Conservation (phyloP, 2,329 filamentous ascomycete species). For the Triangularia verruculosa region DNA sequence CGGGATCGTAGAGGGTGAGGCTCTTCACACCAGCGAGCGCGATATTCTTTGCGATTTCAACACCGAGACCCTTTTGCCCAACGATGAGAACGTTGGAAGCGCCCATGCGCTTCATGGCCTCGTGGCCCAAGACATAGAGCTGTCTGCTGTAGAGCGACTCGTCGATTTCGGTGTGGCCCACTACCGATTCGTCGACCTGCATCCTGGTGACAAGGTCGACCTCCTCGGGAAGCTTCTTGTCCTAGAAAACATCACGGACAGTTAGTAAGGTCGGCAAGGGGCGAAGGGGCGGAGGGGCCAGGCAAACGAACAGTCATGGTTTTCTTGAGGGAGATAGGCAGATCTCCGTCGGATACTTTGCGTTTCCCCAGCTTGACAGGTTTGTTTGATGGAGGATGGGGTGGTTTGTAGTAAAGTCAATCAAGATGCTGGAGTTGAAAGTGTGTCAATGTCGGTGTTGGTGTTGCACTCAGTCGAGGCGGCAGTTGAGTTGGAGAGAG, state of each 20-base stretch:
- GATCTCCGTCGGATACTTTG: constrained; percentile 61
- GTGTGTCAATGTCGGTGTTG: not conserved
- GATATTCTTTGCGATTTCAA: constrained; percentile 98
- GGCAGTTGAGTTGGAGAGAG: constrained; percentile 3
- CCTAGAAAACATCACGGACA: constrained; percentile 35
- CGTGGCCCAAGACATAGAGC: constrained; percentile 68
- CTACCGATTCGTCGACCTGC: constrained; percentile 61
- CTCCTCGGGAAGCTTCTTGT: constrained; percentile 50
- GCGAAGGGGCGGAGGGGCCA: no score
- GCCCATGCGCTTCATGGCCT: constrained; percentile 98
- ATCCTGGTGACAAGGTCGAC: constrained; percentile 62
- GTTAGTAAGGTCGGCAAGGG: not conserved
- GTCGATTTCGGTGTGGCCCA: constrained; percentile 59
- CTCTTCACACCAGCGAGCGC: constrained; percentile 98
- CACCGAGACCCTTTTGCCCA: constrained; percentile 88
- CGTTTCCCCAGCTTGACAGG: constrained; percentile 62
- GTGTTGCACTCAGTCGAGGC: not conserved
- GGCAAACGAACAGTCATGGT: constrained; percentile 56
- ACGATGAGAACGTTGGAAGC: constrained; percentile 91
- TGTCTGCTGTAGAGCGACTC: constrained; percentile 72
- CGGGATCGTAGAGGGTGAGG: constrained; percentile 86
- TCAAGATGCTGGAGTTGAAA: not conserved
- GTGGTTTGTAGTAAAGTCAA: constrained; percentile 2
- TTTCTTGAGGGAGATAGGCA: constrained; percentile 55
- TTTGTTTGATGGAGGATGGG: constrained; percentile 1